These are phyloP conservation scores for Paratinospora sagittata DNA, from an alignment of 164 flowering plant species.

Conservation along the genomic window DNA sequence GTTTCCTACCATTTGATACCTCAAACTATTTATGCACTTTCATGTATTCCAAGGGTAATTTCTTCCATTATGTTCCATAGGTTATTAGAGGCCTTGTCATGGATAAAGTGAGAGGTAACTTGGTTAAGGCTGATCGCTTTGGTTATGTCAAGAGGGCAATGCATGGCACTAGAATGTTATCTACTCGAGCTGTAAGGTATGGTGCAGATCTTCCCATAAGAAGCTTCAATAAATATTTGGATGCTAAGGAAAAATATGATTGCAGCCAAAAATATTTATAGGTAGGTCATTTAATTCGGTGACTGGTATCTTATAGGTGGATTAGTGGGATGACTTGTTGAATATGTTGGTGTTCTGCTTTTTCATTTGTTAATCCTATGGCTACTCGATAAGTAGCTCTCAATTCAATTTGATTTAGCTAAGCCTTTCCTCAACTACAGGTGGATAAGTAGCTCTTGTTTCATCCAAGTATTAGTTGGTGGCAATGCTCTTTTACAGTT, in stretches of 20 bases:
- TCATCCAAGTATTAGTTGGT: conserved; percentile 4
- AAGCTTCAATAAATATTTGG: background rate
- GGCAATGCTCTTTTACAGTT: conserved; percentile 18
- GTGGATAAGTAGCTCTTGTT: too few relatives aligned
- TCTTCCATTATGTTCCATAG: conserved; percentile 28
- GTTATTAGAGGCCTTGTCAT: conserved; percentile 96
- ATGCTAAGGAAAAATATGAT: background rate
- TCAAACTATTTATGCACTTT: background rate
- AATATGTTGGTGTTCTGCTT: background rate
- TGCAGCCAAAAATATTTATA: background rate
- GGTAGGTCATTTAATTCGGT: background rate
- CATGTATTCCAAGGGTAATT: background rate
- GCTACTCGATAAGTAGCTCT: background rate
- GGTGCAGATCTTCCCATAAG: conserved; percentile 1
- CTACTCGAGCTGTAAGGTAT: conserved; percentile 82
- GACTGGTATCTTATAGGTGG: background rate
- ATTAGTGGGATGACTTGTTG: background rate
- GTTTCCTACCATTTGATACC: background rate
- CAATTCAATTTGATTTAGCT: background rate
- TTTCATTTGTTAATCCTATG: background rate
- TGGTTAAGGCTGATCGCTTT: conserved; percentile 96
- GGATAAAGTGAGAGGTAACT: conserved; percentile 88
- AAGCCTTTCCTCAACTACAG: too few relatives aligned
- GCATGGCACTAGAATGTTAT: conserved; percentile 92
- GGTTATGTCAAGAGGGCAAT: conserved; percentile 94